A percentile compares a stretch with the other conserved stretches of the same genome.
These are phyloP conservation scores for Clavariopsis aquatica DNA, from an alignment of 495 filamentous ascomycete genomes.

Conservation along the genomic window DNA sequence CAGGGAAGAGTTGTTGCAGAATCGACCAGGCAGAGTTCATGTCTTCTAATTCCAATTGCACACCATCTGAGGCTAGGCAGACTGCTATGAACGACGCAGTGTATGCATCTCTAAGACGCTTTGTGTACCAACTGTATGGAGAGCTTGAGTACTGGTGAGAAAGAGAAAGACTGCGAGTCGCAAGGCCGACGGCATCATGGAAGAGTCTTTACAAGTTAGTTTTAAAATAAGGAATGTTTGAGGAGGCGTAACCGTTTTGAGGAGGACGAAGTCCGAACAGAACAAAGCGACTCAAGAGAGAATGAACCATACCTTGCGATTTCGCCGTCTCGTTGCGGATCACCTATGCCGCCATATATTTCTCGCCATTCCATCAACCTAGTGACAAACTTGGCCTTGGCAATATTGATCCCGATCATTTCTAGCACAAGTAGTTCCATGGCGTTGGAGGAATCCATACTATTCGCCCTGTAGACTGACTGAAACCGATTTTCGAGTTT, in stretches of 20 bases:
- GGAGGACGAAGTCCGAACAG: too few species aligned
- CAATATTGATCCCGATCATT: constrained; percentile 8
- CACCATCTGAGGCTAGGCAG: constrained; percentile 8
- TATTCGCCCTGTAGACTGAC: constrained; percentile 9
- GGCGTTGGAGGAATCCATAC: constrained; percentile 9
- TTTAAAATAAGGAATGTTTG: not conserved
- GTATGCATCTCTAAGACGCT: constrained; percentile 24
- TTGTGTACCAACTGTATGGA: constrained; percentile 28
- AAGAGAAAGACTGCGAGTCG: constrained; percentile 6
- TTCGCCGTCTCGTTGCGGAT: not conserved
- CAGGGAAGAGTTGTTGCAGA: constrained; percentile 24
- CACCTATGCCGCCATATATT: not conserved
- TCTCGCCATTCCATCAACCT: constrained; percentile 12
- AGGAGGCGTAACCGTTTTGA: too few species aligned
- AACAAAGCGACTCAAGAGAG: too few species aligned
- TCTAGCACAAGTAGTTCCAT: constrained; percentile 23
- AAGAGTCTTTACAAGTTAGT: constrained; percentile 17
- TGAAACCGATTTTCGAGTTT: constrained; percentile 17
- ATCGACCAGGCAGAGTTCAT: constrained; percentile 13
- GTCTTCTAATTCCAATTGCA: not conserved
- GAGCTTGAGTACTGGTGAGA: constrained; percentile 17
- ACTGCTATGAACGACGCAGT: constrained; percentile 20
- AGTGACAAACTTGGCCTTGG: constrained; percentile 21
- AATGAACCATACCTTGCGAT: constrained; percentile 20
- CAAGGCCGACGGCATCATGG: constrained; percentile 17